A percentile compares a stretch with the other conserved stretches of the same genome.
phyloP scores from a whole-genome alignment of 768 basidiomycete genomes.

The Suillus subluteus region DNA sequence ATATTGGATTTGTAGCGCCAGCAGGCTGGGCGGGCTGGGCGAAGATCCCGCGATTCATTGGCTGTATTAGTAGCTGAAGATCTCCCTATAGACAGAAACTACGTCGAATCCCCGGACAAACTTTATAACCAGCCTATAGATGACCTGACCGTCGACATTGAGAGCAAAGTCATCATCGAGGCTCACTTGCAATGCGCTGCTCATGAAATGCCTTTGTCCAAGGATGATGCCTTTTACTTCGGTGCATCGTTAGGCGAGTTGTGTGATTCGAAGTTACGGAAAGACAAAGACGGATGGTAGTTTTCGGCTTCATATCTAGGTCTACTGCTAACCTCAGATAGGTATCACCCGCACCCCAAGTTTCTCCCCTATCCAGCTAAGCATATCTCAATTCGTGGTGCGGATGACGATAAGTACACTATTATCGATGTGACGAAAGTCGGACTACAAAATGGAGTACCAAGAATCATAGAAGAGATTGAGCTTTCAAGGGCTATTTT shows the following conservation, averaged over 20 bases:
- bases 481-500: constrained; percentile 85
- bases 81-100: constrained; percentile 76
- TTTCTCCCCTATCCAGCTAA: constrained; percentile 78
- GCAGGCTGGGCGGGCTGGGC: constrained; percentile 87
- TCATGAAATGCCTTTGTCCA: constrained; percentile 78
- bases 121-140: constrained; percentile 65
- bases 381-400: constrained; percentile 75
- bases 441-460: constrained; percentile 29
- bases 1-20: constrained; percentile 57
- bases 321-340: constrained; percentile 29
- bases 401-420: constrained; percentile 77
- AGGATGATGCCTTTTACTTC: constrained; percentile 72
- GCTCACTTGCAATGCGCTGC: constrained; percentile 89
- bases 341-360: constrained; percentile 84
- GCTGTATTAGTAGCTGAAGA: constrained; percentile 72
- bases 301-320: not conserved
- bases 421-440: constrained; percentile 65
- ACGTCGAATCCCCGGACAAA: constrained; percentile 67
- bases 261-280: constrained; percentile 61
- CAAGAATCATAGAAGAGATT: constrained; percentile 72
- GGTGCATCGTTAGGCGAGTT: constrained; percentile 61
- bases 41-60: constrained; percentile 78
- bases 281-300: constrained; percentile 84
- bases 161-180: constrained; percentile 77
- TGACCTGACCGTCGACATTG: constrained; percentile 71